phyloP scores from a whole-genome alignment of 2,329 filamentous ascomycete species.

The Hirsutella thompsonii region DNA sequence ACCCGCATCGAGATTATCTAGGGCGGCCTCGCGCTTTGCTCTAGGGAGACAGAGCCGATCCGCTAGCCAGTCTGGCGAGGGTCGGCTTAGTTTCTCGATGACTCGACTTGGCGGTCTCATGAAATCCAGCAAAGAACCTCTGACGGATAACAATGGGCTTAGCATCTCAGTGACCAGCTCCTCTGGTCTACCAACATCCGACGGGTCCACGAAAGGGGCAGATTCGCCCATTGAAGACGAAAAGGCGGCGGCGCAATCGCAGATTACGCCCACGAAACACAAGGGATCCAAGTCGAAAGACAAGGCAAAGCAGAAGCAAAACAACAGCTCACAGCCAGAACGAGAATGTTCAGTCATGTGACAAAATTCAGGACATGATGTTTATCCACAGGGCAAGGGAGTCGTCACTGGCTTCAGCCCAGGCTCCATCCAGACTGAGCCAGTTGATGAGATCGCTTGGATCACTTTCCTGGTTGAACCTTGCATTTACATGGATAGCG shows the following conservation, averaged over 20 bases:
- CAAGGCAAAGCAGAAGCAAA: constrained; percentile 22
- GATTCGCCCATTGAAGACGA: constrained; percentile 12
- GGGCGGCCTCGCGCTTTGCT: constrained; percentile 43
- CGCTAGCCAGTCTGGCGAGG: constrained; percentile 44
- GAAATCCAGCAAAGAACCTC: constrained; percentile 35
- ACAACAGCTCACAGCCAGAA: constrained; percentile 23
- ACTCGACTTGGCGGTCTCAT: constrained; percentile 39
- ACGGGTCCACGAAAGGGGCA: constrained; percentile 7
- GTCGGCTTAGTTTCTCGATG: constrained; percentile 44
- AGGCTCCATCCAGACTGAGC: background rate
- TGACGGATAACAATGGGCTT: constrained; percentile 12
- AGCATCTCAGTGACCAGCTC: constrained; percentile 14
- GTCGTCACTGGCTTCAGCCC: background rate
- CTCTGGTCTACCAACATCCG: constrained; percentile 11
- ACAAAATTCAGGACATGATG: background rate
- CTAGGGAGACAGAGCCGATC: constrained; percentile 38
- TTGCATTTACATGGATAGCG: constrained; percentile 1
- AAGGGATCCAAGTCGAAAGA: constrained; percentile 25
- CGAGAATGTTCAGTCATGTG: constrained; percentile 37
- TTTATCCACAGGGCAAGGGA: background rate
- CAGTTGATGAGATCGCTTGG: background rate
- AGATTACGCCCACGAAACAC: constrained; percentile 14
- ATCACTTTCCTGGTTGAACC: background rate
- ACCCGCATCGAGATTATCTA: constrained; percentile 39
- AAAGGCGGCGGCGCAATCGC: constrained; percentile 3